Conservation (phyloP, 306 rosid species). For the Prunus mume region DNA sequence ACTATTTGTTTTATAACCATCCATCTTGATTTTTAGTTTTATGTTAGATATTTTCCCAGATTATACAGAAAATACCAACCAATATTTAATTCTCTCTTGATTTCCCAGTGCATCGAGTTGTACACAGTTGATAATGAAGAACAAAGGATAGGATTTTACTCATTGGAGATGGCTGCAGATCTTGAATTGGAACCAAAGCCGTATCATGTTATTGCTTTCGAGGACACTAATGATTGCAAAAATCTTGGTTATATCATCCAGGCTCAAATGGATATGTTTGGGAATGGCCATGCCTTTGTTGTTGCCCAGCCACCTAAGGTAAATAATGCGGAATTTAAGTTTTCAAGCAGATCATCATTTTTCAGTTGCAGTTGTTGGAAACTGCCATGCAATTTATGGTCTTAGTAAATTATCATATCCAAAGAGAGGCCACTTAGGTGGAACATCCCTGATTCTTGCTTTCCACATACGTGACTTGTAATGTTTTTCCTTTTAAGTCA, state of each 20-base stretch:
- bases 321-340: conserved; percentile 6
- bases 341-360: conserved; percentile 15
- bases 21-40: not conserved
- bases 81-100: conserved; percentile 22
- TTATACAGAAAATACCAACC: conserved; percentile 3
- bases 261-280: conserved; percentile 84
- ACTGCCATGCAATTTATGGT: not conserved
- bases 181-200: conserved; percentile 97
- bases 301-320: conserved; percentile 94
- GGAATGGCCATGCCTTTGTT: conserved; percentile 76
- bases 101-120: conserved; percentile 82
- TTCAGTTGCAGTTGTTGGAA: conserved; percentile 10
- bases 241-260: conserved; percentile 84
- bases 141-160: conserved; percentile 77
- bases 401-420: not conserved
- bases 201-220: conserved; percentile 80
- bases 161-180: conserved; percentile 92
- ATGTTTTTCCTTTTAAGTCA: not conserved
- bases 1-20: not conserved
- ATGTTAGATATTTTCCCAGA: not conserved
- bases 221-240: conserved; percentile 81
- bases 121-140: conserved; percentile 66
- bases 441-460: not conserved
- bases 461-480: not conserved
- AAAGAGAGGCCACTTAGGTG: not conserved